Evolutionary conservation across 23 red algal genomes (phyloP).

Genomic region (Chondrus crispus): DNA sequence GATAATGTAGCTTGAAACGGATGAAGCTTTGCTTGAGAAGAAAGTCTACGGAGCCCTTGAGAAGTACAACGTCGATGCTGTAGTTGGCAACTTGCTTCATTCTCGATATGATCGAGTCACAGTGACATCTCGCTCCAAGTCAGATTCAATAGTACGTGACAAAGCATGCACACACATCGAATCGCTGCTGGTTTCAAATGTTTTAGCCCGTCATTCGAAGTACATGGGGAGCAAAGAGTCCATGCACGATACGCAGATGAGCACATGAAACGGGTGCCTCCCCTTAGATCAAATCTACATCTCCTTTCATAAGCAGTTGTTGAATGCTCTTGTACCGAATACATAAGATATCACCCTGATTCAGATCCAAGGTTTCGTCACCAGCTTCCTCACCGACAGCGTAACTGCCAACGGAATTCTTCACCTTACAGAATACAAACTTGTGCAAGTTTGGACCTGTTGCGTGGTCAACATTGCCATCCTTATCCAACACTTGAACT

Average conservation of each 20-base stretch:
- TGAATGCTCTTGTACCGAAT: constrained; percentile 43
- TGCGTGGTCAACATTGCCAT: constrained; percentile 36
- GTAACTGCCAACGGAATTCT: constrained; percentile 20
- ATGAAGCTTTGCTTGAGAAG: constrained; percentile 29
- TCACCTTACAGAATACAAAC: constrained; percentile 58
- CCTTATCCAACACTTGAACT: constrained; percentile 57
- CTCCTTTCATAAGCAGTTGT: constrained; percentile 11
- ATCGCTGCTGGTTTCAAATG: no score
- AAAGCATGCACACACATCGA: no score
- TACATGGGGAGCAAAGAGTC: no score
- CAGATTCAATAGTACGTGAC: no score
- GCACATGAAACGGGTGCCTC: not conserved
- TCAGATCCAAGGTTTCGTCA: constrained; percentile 32
- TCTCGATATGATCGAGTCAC: constrained; percentile 60
- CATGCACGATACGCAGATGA: no score
- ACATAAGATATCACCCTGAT: constrained; percentile 49
- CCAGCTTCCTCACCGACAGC: constrained; percentile 38
- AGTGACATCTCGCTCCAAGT: no score
- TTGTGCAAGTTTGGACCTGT: constrained; percentile 31
- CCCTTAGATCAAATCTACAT: constrained; percentile 29
- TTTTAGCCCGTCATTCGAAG: no score
- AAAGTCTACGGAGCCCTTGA: constrained; percentile 36
- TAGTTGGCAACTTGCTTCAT: constrained; percentile 78
- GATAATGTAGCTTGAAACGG: constrained; percentile 81
- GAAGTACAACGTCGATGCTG: constrained; percentile 58